Conservation (phyloP, 805 yeast species). For the Pichia occidentalis region DNA sequence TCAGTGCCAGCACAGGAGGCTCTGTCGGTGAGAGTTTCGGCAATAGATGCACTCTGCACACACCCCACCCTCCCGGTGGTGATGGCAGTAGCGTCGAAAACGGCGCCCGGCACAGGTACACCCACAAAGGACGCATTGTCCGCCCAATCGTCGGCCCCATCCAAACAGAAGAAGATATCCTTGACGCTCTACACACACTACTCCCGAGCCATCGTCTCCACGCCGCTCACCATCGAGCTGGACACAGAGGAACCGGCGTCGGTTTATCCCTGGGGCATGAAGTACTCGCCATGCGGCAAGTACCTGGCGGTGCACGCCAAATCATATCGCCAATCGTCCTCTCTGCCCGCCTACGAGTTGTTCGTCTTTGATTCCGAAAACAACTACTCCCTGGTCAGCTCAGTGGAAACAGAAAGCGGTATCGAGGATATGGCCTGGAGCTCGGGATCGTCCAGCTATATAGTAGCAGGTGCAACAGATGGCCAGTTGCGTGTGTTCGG, state of each 20-base stretch:
- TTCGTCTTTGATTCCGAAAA: slow-evolving; percentile 5
- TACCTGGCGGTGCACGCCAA: slow-evolving; percentile 8
- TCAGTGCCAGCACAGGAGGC: no score
- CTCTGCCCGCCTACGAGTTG: not conserved
- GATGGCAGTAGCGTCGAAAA: not conserved
- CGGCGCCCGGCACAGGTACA: not conserved
- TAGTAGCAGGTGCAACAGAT: slow-evolving; percentile 9
- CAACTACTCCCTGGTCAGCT: slow-evolving; percentile 1
- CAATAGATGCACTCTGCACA: no score
- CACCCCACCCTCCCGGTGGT: not conserved
- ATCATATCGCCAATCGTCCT: not conserved
- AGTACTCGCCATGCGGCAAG: slow-evolving; percentile 12
- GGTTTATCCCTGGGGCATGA: slow-evolving; percentile 9
- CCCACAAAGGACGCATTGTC: not conserved
- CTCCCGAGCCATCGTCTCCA: slow-evolving; percentile 1
- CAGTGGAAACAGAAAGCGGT: not conserved
- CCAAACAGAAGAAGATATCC: no score
- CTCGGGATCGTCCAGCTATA: not conserved
- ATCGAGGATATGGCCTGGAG: slow-evolving; percentile 11
- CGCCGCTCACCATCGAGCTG: slow-evolving; percentile 4
- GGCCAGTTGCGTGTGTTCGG: slow-evolving; percentile 11
- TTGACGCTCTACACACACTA: not conserved
- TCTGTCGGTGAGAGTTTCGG: no score
- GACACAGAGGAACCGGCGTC: not conserved
- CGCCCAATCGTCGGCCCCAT: no score